Evolutionary conservation across 2,329 filamentous ascomycete species (phyloP).

Genomic region (Samsoniella hepiali): DNA sequence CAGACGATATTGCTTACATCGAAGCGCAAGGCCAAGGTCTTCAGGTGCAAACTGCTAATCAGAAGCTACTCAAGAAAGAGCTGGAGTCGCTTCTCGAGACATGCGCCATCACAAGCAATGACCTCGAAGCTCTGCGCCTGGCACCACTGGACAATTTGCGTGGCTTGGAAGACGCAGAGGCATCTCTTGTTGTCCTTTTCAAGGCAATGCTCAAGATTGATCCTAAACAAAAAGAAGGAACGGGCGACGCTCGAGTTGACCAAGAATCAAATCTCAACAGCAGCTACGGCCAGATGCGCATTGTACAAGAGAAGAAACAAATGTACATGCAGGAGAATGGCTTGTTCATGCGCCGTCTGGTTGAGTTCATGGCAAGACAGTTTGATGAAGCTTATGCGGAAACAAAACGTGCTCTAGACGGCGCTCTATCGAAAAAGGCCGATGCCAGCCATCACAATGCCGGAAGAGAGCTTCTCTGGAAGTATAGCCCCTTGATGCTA

Average conservation of each 20-base stretch:
- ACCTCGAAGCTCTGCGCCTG: conserved; percentile 67
- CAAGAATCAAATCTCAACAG: conserved; percentile 55
- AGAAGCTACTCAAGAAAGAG: conserved; percentile 88
- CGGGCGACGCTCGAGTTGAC: conserved; percentile 45
- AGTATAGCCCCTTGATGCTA: conserved; percentile 80
- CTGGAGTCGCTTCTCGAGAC: conserved; percentile 85
- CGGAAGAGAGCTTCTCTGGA: conserved; percentile 75
- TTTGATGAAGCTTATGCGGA: conserved; percentile 74
- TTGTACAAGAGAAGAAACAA: conserved; percentile 90
- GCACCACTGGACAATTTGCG: conserved; percentile 68
- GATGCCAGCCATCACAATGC: conserved; percentile 68
- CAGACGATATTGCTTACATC: conserved; percentile 94
- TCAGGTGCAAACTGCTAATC: conserved; percentile 95
- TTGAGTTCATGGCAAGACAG: conserved; percentile 76
- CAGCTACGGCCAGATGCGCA: conserved; percentile 85
- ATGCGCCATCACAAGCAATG: conserved; percentile 78
- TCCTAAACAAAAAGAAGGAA: conserved; percentile 63
- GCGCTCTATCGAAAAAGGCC: conserved; percentile 61
- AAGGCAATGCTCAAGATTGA: conserved; percentile 94
- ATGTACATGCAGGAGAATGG: conserved; percentile 76
- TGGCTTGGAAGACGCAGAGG: conserved; percentile 75
- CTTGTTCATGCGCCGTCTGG: conserved; percentile 73
- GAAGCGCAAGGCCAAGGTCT: conserved; percentile 96
- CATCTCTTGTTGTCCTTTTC: conserved; percentile 75
- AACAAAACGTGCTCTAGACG: conserved; percentile 62